Evolutionary conservation across 2,329 filamentous ascomycete genomes (phyloP).

Genomic region (Colletotrichum musicola): DNA sequence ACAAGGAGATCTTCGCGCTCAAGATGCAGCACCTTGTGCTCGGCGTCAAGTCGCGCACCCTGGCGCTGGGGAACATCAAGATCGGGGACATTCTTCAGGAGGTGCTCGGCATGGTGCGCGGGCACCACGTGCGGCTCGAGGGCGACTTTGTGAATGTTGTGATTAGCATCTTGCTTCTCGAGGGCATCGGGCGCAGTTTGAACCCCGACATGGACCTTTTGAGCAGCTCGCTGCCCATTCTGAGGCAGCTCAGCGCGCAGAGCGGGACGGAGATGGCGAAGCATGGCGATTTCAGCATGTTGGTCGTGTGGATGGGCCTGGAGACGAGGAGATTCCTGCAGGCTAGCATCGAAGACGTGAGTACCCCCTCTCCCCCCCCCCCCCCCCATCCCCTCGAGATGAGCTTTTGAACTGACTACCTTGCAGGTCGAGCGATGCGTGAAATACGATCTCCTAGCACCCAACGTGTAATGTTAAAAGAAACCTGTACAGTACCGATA

Average conservation of each 20-base stretch:
- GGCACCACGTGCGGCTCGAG: constrained; percentile 93
- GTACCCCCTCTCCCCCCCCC: constrained; percentile 54
- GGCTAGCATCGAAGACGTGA: constrained; percentile 87
- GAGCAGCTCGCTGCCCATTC: constrained; percentile 86
- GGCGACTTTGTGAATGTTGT: constrained; percentile 99
- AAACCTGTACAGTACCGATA: constrained; percentile 32
- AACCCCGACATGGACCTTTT: constrained; percentile 92
- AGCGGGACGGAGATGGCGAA: constrained; percentile 78
- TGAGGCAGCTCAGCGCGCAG: constrained; percentile 87
- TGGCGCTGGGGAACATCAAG: constrained; percentile 93
- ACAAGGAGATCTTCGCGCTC: constrained; percentile 90
- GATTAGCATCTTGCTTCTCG: constrained; percentile 90
- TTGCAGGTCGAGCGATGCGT: constrained; percentile 85
- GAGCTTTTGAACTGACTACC: too few species aligned
- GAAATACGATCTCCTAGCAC: constrained; percentile 88
- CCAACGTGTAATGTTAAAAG: constrained; percentile 74
- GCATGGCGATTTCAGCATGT: constrained; percentile 83
- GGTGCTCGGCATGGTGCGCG: constrained; percentile 90
- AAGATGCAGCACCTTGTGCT: constrained; percentile 98
- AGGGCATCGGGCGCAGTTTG: constrained; percentile 90
- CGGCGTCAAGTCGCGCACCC: constrained; percentile 88
- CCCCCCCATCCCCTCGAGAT: too few species aligned
- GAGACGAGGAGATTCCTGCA: constrained; percentile 92
- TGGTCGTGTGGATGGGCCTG: constrained; percentile 91
- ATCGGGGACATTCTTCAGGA: constrained; percentile 95